These are phyloP conservation scores for Citrus australasica DNA, from an alignment of 345 rosid genomes.

Conservation along the genomic window DNA sequence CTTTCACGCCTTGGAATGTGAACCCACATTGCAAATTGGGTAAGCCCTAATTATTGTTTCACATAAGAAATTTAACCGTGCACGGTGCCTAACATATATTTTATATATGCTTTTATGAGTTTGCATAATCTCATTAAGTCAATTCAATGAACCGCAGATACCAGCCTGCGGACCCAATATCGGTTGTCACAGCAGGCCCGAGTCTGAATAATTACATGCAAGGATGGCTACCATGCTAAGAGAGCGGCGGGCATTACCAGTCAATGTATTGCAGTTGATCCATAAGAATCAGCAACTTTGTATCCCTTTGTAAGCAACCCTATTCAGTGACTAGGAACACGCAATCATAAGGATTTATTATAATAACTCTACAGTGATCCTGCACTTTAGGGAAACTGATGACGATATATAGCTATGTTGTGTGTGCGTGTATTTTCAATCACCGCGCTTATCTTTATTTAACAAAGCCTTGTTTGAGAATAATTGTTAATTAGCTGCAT, in stretches of 20 bases:
- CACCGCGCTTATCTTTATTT: background rate
- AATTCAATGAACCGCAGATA: slow-evolving; percentile 41
- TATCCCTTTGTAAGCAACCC: slow-evolving; percentile 6
- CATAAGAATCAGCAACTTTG: slow-evolving; percentile 3
- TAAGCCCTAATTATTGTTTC: slow-evolving; percentile 17
- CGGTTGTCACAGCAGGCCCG: slow-evolving; percentile 64
- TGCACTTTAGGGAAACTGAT: background rate
- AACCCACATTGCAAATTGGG: slow-evolving; percentile 93
- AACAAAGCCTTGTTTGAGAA: slow-evolving; percentile 9
- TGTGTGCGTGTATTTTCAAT: background rate
- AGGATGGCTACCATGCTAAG: slow-evolving; percentile 79
- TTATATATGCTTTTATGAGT: too few species aligned
- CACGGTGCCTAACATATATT: too few species aligned
- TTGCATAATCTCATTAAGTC: too few species aligned
- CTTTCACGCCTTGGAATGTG: slow-evolving; percentile 82
- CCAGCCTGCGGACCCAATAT: slow-evolving; percentile 48
- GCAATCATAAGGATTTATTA: slow-evolving; percentile 7
- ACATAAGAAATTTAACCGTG: background rate
- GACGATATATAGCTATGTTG: background rate
- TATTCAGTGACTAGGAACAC: background rate
- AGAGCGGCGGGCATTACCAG: background rate
- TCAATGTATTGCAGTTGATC: slow-evolving; percentile 13
- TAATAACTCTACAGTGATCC: background rate
- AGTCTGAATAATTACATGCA: slow-evolving; percentile 77
- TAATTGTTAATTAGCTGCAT: slow-evolving; percentile 3